Evolutionary conservation across 148 eudicot species (phyloP).

Genomic region (Rhododendron griersonianum): DNA sequence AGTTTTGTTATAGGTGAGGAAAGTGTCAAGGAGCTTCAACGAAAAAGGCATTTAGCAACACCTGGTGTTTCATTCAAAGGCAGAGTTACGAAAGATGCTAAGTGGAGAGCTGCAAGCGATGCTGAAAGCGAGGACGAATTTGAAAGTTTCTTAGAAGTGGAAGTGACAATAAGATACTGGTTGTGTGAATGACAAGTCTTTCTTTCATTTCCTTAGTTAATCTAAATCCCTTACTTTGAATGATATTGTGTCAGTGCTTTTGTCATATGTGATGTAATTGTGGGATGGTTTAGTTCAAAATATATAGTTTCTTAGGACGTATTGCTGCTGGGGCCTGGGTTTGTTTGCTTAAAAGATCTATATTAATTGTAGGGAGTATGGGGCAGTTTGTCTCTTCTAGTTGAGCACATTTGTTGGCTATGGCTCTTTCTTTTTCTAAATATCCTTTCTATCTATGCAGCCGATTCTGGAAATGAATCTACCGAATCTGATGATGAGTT

Average conservation of each 20-base stretch:
- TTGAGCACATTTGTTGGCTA: background rate
- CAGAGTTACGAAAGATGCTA: slow-evolving; percentile 83
- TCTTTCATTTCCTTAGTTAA: background rate
- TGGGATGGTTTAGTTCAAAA: background rate
- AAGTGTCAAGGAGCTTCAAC: slow-evolving; percentile 58
- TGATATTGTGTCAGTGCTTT: background rate
- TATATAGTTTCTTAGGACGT: background rate
- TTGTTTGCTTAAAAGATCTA: background rate
- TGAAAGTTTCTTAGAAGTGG: slow-evolving; percentile 31
- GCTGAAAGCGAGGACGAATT: slow-evolving; percentile 65
- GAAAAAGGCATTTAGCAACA: slow-evolving; percentile 65
- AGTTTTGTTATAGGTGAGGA: slow-evolving; percentile 49
- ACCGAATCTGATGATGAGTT: slow-evolving; percentile 93
- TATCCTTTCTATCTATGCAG: slow-evolving; percentile 38
- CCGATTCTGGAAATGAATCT: slow-evolving; percentile 68
- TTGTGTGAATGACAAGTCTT: background rate
- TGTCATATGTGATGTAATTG: background rate
- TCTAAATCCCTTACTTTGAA: background rate
- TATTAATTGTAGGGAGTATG: background rate
- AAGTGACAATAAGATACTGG: background rate
- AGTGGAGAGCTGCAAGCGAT: slow-evolving; percentile 70
- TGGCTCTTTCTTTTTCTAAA: background rate
- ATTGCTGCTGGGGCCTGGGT: background rate
- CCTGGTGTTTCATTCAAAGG: slow-evolving; percentile 79
- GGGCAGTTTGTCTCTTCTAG: background rate